phyloP scores from a whole-genome alignment of 1,284 basidiomycete species.

The Fomes fomentarius region DNA sequence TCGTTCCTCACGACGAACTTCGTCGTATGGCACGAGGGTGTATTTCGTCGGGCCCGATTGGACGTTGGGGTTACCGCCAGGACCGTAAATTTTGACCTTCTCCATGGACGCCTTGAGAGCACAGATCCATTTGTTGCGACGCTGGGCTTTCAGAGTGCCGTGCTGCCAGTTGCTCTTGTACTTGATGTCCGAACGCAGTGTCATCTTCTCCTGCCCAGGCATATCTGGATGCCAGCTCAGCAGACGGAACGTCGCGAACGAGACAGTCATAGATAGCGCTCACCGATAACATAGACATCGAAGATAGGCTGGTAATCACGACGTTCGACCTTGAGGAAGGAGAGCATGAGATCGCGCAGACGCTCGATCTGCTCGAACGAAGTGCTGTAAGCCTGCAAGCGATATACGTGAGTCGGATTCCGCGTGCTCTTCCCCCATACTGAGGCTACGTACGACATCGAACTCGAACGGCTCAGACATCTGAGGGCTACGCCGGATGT shows the following conservation, averaged over 20 bases:
- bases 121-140: conserved; percentile 92
- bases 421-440: too few relatives aligned
- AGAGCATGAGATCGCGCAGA: conserved; percentile 81
- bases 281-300: conserved; percentile 69
- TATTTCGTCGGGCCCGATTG: conserved; percentile 58
- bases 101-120: conserved; percentile 77
- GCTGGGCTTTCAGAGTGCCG: conserved; percentile 73
- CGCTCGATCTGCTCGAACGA: conserved; percentile 83
- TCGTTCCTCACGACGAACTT: conserved; percentile 50
- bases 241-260: not conserved
- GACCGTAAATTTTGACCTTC: conserved; percentile 78
- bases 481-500: conserved; percentile 72
- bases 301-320: conserved; percentile 78
- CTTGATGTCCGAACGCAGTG: conserved; percentile 82
- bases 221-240: conserved; percentile 57
- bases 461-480: conserved; percentile 79
- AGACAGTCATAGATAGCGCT: conserved; percentile 17
- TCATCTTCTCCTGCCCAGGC: conserved; percentile 81
- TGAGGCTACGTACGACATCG: conserved; percentile 61
- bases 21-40: conserved; percentile 75
- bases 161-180: conserved; percentile 93
- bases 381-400: conserved; percentile 60
- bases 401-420: not conserved
- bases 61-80: conserved; percentile 66
- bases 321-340: conserved; percentile 71